These are phyloP conservation scores for Magnusiomyces tetraspermus DNA, from an alignment of 1,139 yeast genomes.

Conservation along the genomic window DNA sequence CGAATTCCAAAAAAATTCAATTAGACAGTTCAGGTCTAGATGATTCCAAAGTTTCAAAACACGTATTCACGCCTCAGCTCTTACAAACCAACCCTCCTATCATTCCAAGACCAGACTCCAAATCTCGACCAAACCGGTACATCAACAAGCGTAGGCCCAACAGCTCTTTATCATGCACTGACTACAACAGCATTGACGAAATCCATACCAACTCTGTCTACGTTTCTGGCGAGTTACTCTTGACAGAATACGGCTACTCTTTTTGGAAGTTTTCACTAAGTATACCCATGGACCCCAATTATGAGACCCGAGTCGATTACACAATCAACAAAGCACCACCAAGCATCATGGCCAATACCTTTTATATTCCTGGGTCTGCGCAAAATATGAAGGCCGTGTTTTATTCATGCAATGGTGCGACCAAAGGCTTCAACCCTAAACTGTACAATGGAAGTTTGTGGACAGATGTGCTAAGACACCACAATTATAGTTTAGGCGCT, in stretches of 20 bases:
- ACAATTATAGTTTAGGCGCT: constrained; percentile 30
- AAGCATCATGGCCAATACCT: constrained; percentile 38
- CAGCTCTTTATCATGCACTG: too few species aligned
- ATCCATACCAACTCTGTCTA: not conserved
- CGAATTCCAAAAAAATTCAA: too few species aligned
- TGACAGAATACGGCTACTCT: constrained; percentile 40
- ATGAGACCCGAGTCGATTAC: constrained; percentile 7
- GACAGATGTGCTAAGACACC: constrained; percentile 71
- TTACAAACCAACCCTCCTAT: not conserved
- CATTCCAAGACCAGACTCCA: not conserved
- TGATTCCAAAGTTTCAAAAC: not conserved
- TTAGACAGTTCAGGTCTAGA: too few species aligned
- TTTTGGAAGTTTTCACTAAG: constrained; percentile 59
- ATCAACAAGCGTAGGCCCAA: not conserved
- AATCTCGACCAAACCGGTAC: not conserved
- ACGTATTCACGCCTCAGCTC: not conserved
- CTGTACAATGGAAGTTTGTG: constrained; percentile 71
- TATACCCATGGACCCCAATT: constrained; percentile 25
- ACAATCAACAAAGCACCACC: constrained; percentile 38
- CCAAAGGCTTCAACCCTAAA: constrained; percentile 58
- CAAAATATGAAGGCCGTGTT: constrained; percentile 73
- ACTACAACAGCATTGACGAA: not conserved
- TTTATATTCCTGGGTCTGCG: constrained; percentile 47
- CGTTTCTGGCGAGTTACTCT: not conserved
- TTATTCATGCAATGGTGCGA: constrained; percentile 89